Percentiles rank a stretch among this genome's conserved stretches.
Conservation (phyloP, 1,139 yeast species). For the Meyerozyma carpophila region DNA sequence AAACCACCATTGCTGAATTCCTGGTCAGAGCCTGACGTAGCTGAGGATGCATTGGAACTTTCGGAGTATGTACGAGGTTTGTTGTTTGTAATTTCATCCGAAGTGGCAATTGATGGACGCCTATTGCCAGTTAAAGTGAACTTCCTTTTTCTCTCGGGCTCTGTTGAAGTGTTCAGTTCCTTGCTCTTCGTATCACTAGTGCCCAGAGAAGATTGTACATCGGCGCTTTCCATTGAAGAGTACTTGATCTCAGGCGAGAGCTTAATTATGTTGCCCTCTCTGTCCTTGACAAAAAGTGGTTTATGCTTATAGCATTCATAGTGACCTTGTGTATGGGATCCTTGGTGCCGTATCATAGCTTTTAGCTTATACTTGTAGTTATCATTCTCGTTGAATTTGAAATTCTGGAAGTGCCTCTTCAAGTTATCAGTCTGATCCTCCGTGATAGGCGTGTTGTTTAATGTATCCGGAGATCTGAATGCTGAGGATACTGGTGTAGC, state of each 20-base stretch:
- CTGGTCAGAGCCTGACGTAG: neutral
- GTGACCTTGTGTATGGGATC: slow-evolving; percentile 87
- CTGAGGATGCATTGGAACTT: slow-evolving; percentile 1
- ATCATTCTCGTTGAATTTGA: slow-evolving; percentile 42
- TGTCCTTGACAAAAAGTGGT: slow-evolving; percentile 54
- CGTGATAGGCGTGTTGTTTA: slow-evolving; percentile 37
- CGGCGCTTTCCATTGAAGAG: slow-evolving; percentile 12
- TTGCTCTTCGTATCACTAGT: neutral
- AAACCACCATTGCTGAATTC: slow-evolving; percentile 15
- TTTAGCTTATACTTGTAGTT: slow-evolving; percentile 52
- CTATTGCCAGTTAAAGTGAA: slow-evolving; percentile 13
- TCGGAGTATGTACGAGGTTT: neutral
- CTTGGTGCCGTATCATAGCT: slow-evolving; percentile 79
- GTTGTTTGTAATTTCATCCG: neutral
- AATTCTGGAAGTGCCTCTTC: slow-evolving; percentile 32
- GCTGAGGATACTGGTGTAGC: slow-evolving; percentile 9
- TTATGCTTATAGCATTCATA: slow-evolving; percentile 76
- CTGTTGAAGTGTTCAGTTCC: neutral
- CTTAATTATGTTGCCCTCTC: slow-evolving; percentile 42
- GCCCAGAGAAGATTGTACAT: neutral
- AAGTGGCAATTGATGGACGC: slow-evolving; percentile 9
- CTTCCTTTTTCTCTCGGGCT: slow-evolving; percentile 7
- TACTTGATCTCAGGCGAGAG: slow-evolving; percentile 42
- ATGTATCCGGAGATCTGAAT: slow-evolving; percentile 19
- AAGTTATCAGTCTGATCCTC: slow-evolving; percentile 35